These are phyloP conservation scores for Peltaster fructicola DNA, from an alignment of 2,329 filamentous ascomycete genomes.

Conservation along the genomic window DNA sequence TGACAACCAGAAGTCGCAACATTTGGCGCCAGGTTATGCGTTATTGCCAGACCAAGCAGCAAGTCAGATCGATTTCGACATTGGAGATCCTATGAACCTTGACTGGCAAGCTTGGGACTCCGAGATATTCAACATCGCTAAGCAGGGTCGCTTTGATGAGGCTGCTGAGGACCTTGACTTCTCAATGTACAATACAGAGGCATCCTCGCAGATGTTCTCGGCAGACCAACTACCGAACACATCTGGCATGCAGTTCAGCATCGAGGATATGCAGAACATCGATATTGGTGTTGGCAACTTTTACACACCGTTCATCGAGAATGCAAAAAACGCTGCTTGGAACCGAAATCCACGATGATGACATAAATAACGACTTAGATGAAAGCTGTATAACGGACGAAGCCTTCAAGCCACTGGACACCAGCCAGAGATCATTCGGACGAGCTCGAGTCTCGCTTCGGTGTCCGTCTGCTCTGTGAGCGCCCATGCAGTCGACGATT, in stretches of 20 bases:
- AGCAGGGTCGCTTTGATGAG: background rate
- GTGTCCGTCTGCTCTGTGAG: no score
- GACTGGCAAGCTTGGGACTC: constrained; percentile 1
- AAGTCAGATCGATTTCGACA: background rate
- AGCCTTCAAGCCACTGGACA: no score
- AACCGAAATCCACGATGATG: no score
- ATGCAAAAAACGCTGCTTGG: no score
- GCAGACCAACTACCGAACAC: background rate
- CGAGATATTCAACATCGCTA: constrained; percentile 1
- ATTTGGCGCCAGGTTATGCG: constrained; percentile 1
- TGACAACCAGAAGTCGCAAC: background rate
- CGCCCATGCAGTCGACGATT: no score
- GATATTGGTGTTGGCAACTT: constrained; percentile 7
- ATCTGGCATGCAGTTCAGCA: background rate
- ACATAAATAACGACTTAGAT: no score
- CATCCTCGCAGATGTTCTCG: constrained; percentile 2
- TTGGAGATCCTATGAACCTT: background rate
- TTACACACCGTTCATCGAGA: no score
- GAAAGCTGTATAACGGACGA: no score
- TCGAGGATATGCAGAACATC: constrained; percentile 7
- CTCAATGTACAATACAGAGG: constrained; percentile 2
- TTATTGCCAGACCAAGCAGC: background rate
- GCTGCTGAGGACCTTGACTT: background rate
- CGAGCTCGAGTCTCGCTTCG: no score
- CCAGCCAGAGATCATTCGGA: no score